phyloP scores from a whole-genome alignment of 148 eudicot species.

The Polygonum maritimum region DNA sequence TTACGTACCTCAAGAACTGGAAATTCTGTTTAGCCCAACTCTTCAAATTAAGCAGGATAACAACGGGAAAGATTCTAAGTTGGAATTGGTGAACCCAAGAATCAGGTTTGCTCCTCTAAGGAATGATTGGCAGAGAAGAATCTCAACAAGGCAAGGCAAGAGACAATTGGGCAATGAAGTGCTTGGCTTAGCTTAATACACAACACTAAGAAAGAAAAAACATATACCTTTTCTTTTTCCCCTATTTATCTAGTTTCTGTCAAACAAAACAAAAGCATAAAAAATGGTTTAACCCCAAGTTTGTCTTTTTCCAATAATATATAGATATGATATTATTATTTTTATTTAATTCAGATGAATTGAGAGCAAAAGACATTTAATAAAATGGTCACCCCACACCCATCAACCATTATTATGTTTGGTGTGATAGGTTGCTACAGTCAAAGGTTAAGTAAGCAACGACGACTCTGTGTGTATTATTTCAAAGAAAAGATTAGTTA shows the following conservation, averaged over 20 bases:
- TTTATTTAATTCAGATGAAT: neutral
- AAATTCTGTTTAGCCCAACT: neutral
- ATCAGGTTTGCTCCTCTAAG: neutral
- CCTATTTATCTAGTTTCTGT: neutral
- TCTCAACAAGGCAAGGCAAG: conserved; percentile 8
- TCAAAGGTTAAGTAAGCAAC: conserved; percentile 14
- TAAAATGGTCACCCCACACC: neutral
- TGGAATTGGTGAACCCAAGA: neutral
- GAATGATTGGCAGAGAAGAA: conserved; percentile 9
- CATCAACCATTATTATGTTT: conserved; percentile 1
- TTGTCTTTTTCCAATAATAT: conserved; percentile 9
- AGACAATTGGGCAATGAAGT: conserved; percentile 2
- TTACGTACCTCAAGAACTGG: neutral
- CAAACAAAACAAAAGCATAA: neutral
- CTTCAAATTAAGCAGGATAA: neutral
- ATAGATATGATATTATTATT: neutral
- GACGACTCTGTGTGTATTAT: neutral
- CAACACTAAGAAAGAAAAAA: neutral
- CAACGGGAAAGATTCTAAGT: neutral
- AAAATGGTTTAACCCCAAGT: neutral
- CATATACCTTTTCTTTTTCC: neutral
- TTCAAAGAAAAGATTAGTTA: neutral
- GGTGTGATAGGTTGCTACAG: conserved; percentile 19
- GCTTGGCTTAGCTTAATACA: conserved; percentile 8
- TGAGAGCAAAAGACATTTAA: neutral